Evolutionary conservation across 2,329 filamentous ascomycete genomes (phyloP), one percentile per base, ranked within the genome.

Genomic region (Didymella segeticola): DNA sequence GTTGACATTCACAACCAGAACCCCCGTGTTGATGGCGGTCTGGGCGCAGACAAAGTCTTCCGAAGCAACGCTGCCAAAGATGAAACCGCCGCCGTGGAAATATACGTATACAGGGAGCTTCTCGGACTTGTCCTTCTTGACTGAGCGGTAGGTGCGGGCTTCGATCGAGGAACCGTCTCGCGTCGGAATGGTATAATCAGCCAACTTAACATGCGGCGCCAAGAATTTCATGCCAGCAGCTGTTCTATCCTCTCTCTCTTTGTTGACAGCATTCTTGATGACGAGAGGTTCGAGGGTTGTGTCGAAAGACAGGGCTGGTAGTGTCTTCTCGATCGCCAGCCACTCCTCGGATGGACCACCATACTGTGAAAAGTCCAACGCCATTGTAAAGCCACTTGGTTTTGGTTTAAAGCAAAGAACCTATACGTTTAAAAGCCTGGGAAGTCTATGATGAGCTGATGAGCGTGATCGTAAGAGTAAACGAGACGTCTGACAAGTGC

Each of bases 81-180:
- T 59, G 52, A 82, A 87, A 0, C 82, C 83, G 3, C 83, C 83
- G 3, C 84, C 83, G 57, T 85, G 83, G 39, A 71, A 69, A 41
- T 67, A 68, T 1, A 84, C 67, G 56, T 82, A 79, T 0, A 84
- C 68, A 0, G 83, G 83, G 0, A 85, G 71, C 5, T 57, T 64
- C 34, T 74, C 70, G 9, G 73, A 63, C 23, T 63, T 25, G 8
- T 72, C 53, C 2, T 67, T 58, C 3, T 67, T 64, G 6, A 64
- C 53, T 0, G 80, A 76, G 7, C 79, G 77, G 60, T 83, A 84
- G 41, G 62, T 80, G 26, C 82, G 76, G 8, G 75, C 79, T 62
- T 79, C 73, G 22, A 83, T 71, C 1, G 62, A 59, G 4, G 69
- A 66, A 10, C 78, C 78, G 55, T 83, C 82, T 10, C 81, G 78